Conservation (phyloP, 129 eudicot genomes). For the Helianthus tuberosus region DNA sequence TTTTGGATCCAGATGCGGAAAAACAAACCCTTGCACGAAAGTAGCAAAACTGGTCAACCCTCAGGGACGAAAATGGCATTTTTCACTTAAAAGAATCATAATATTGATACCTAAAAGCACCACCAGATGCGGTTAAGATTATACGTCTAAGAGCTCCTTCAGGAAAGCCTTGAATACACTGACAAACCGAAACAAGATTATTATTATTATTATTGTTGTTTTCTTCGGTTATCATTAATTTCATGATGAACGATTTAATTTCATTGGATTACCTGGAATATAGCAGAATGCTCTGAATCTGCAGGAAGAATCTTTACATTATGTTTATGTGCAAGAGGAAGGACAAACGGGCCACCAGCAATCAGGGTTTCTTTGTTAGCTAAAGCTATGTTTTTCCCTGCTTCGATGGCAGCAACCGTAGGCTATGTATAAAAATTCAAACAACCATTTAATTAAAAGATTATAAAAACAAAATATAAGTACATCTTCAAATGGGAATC, state of each 20-base stretch:
- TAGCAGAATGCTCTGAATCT: conserved; percentile 96
- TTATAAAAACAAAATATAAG: conserved; percentile 1
- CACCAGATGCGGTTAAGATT: conserved; percentile 95
- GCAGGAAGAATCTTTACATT: conserved; percentile 97
- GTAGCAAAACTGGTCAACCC: no score
- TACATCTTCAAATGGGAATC: neutral
- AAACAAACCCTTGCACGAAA: no score
- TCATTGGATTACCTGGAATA: conserved; percentile 62
- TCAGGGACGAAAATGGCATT: no score
- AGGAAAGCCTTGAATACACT: conserved; percentile 98
- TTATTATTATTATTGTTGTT: neutral
- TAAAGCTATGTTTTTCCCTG: conserved; percentile 95
- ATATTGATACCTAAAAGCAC: conserved; percentile 81
- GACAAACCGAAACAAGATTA: conserved; percentile 8
- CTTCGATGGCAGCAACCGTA: conserved; percentile 97
- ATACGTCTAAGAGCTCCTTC: conserved; percentile 93
- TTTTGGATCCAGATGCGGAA: no score
- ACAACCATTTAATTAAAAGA: conserved; percentile 5
- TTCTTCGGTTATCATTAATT: neutral
- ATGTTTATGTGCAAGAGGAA: conserved; percentile 93
- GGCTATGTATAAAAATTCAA: conserved; percentile 51
- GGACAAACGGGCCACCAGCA: conserved; percentile 97
- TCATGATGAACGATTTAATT: neutral
- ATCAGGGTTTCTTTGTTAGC: conserved; percentile 92
- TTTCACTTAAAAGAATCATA: neutral